Base-by-base conservation (phyloP, 2,329 filamentous ascomycete species). In the Penicillium sp. region DNA sequence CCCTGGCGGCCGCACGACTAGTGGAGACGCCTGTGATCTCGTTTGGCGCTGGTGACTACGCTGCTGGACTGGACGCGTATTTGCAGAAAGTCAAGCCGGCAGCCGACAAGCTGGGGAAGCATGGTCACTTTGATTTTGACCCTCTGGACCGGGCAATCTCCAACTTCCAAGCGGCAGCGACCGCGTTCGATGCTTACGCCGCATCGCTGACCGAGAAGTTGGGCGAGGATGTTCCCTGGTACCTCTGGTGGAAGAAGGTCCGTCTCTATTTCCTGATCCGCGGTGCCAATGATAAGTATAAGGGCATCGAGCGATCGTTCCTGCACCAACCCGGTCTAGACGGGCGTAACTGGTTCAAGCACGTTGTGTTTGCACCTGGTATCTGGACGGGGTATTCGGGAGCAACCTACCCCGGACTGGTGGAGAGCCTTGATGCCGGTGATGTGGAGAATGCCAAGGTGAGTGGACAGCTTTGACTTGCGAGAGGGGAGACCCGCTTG, bases 351-450 rank as follows among this genome's bases (percentile, higher is more conserved):
- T 97, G 92, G 92, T 98, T 94, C 80, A 97, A 97, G 79, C 94
- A 97, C 70, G 89, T 96, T 2, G 90, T 97, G 1, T 97, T 96
- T 76, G 93, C 93, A 1, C 93, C 93, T 0, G 93, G 93, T 0
- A 75, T 94, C 50, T 96, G 92, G 92, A 96, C 92, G 0, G 93
- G 93, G 0, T 97, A 97, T 75, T 82, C 92, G 0, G 93, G 92
- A 3, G 86, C 84, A 4, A 87, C 86, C 8, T 89, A 85, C 67
- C 86, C 87, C 1, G 85, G 86, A 1, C 74, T 89, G n/a, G 83
- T 87, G 5, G 86, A 89, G 72, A 84, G 82, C 54, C 77, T 89
- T 49, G 84, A 87, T 31, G 81, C 78, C 47, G 73, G 74, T 1
- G 78, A 84, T 71, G 54, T 74, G 58, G 69, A 69, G 6, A 82